phyloP scores from a whole-genome alignment of 2,329 filamentous ascomycete species.

The Fonsecaea nubica region DNA sequence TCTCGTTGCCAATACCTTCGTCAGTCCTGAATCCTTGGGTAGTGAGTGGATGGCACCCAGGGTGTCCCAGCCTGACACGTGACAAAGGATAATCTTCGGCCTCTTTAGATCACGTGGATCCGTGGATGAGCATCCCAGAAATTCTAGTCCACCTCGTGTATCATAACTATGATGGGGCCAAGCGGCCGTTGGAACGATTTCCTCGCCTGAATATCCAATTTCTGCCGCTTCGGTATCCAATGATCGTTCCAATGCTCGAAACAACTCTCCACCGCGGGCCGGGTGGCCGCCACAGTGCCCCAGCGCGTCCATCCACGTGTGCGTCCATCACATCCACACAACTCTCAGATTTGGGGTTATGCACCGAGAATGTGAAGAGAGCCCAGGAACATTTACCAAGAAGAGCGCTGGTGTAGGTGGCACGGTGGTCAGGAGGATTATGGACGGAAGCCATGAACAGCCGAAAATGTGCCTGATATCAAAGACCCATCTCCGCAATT shows the following conservation, averaged over 20 bases:
- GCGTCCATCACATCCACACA: background rate
- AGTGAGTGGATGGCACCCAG: background rate
- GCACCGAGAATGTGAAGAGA: background rate
- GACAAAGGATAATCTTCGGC: background rate
- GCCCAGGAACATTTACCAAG: too few relatives aligned
- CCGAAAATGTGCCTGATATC: slow-evolving; percentile 34
- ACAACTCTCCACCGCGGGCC: background rate
- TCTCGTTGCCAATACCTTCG: too few relatives aligned
- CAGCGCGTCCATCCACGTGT: background rate
- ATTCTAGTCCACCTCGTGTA: background rate
- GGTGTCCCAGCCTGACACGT: slow-evolving; percentile 14
- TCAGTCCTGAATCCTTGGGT: too few relatives aligned
- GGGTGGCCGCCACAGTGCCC: background rate
- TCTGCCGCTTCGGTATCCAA: background rate
- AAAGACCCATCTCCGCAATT: slow-evolving; percentile 21
- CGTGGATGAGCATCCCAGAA: slow-evolving; percentile 3
- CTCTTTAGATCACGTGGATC: too few relatives aligned
- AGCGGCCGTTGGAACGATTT: background rate
- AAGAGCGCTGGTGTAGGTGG: background rate
- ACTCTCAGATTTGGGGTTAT: background rate
- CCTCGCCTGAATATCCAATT: background rate
- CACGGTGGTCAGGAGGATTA: background rate
- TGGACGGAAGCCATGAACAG: background rate
- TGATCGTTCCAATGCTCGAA: background rate
- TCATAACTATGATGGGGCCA: background rate